Evolutionary conservation across 306 rosid genomes (phyloP).

Genomic region (Cicer chorassanicum): DNA sequence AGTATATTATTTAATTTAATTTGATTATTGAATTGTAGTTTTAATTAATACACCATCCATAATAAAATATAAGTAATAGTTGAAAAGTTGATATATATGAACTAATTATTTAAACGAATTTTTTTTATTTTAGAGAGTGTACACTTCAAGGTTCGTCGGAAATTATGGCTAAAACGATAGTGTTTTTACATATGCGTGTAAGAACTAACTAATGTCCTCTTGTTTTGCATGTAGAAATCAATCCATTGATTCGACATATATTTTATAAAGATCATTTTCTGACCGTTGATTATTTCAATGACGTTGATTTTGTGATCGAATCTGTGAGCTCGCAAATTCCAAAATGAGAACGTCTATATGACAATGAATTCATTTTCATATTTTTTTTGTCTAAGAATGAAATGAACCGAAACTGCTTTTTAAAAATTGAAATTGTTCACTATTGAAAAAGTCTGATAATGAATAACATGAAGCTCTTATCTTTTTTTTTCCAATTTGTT

Average conservation of each 20-base stretch:
- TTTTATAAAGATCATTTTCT: neutral
- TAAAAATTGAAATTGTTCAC: neutral
- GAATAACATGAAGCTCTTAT: constrained; percentile 30
- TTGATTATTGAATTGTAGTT: too few species aligned
- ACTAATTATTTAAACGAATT: too few species aligned
- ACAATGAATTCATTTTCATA: neutral
- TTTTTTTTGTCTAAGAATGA: neutral
- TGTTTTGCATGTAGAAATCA: neutral
- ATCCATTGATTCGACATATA: neutral
- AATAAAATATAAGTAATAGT: too few species aligned
- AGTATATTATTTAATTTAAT: too few species aligned
- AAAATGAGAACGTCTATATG: neutral
- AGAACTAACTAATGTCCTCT: neutral
- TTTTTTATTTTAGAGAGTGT: too few species aligned
- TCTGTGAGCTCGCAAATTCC: constrained; percentile 11
- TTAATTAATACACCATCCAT: too few species aligned
- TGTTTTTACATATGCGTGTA: too few species aligned
- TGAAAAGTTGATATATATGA: too few species aligned
- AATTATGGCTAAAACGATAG: too few species aligned
- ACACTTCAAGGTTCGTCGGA: too few species aligned
- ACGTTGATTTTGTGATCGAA: neutral
- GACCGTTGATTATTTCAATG: neutral
- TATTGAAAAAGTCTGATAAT: constrained; percentile 37
- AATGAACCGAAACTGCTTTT: neutral
- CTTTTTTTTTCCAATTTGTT: constrained; percentile 2